Percentiles rank a stretch among this genome's conserved stretches.
phyloP scores from a whole-genome alignment of 177 flowering plant genomes.

The Telopea speciosissima region DNA sequence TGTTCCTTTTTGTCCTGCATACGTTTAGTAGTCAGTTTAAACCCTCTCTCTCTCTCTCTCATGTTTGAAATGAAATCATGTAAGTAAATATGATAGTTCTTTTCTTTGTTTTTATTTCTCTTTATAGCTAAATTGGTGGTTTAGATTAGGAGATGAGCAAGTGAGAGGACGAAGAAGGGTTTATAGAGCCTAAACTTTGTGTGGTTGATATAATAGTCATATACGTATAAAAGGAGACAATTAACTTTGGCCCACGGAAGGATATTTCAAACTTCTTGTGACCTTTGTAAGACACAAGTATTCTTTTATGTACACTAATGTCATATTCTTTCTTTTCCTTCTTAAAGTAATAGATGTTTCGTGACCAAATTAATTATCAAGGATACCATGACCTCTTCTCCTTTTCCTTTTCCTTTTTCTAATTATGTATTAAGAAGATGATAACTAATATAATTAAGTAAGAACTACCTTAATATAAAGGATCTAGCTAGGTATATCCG shows the following conservation, averaged over 20 bases:
- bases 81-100: background rate
- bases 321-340: no score
- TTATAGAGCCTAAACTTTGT: background rate
- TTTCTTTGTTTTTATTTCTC: no score
- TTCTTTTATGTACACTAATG: background rate
- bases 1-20: background rate
- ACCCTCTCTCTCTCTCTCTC: background rate
- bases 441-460: no score
- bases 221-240: background rate
- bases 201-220: background rate
- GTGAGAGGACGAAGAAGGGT: background rate
- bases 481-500: no score
- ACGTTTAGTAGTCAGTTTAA: no score
- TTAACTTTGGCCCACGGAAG: background rate
- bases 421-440: no score
- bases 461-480: no score
- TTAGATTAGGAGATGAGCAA: background rate
- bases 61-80: background rate
- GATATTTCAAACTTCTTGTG: background rate
- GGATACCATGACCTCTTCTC: no score
- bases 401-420: no score
- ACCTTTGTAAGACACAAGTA: background rate
- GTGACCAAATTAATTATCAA: no score
- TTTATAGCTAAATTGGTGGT: background rate
- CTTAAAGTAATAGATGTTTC: no score